Evolutionary conservation across 2,329 filamentous ascomycete species (phyloP), one percentile per base, ranked within the genome.

Genomic region (Neobulgaria alba): DNA sequence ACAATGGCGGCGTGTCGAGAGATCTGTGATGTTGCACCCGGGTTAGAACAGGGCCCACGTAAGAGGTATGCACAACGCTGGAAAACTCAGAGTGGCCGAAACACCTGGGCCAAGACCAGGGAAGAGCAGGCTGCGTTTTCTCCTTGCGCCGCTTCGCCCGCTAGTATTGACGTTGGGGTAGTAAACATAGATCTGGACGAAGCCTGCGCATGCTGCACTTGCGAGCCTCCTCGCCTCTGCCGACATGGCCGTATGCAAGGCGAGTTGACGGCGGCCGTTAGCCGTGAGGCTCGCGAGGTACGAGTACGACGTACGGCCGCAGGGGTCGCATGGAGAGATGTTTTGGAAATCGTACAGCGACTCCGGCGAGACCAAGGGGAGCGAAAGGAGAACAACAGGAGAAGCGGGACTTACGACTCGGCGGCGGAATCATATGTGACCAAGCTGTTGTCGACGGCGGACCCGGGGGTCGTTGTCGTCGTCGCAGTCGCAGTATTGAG

Each of bases 1-100:
- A 74, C 39, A 73, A 63, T 39, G 68, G 66, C 46, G 73, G 73
- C 50, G 64, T 63, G 36, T 60, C 51, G 42, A 33, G 21, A 32
- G 36, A 32, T 37, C 38, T 39, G 42, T 36, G 17, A 45, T 8
- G 33, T 35, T 7, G 33, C 18, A 36, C 5, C 7, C 7, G 15
- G n/a, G 17, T 29, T 35, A 35, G 17, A 35, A 35, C 32, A 21
- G 15, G 23, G 23, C 18, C 18, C n/a, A 19, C n/a, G 17, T 5
- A 35, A 19, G 17, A 20, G 30, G 10, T 14, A 33, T 3, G 18
- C 9, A 3, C 3, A 17, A 33, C 15, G 30, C 12, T 8, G n/a
- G 8, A 8, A 29, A 16, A 14, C 18, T 33, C 30, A 10, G 10
- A 3, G 30, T 3, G 18, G 30, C 10, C 8, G 12, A 17, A 8